Evolutionary conservation across 352 stramenopile species (phyloP), one percentile per base, ranked within the genome.

Genomic region (Aphanomyces stellatus): DNA sequence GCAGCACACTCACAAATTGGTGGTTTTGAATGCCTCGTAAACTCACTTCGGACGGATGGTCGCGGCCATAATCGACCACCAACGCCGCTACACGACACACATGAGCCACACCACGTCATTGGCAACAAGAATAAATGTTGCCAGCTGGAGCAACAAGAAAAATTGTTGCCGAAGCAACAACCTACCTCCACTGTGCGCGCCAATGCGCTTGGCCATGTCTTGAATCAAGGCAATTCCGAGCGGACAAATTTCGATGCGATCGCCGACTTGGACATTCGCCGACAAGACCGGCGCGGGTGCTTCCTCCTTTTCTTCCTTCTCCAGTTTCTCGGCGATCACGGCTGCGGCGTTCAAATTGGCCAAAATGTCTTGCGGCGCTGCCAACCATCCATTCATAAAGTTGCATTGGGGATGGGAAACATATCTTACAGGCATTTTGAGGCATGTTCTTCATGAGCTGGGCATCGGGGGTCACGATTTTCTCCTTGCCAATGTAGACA

Each of bases 1-100:
- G 88, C 49, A 98, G 76, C 34, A 95, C 82, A 59, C 90, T 90
- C n/a, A 98, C 93, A 74, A 98, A 97, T 72, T 88, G 68, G 76
- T 99, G 95, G 71, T 88, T 87, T 69, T 93, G 88, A 78, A 99
- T 98, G 61, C 87, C 95, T 41, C 95, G 93, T 46, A 98, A 71
- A 74, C 88, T 97, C 63, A 97, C 82, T 60, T 80, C 75, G 0
- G 81, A 93, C 40, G 88, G 87, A 53, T 93, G 88, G 69, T 97
- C 88, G 74, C 96, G 85, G 53, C 95, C 95, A 74, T 99, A 99
- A 78, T 99, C 95, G 60, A 99, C 82, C 35, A 98, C 88, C 4
- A 99, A 70, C 17, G 93, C 93, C 11, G 80, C 85, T 70, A 25
- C 30, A 65, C 7, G 3, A 49, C 1, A n/a, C n/a, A 46, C 22